Percentiles rank a stretch among this genome's conserved stretches.
These are phyloP conservation scores for Asclepias syriaca DNA, from an alignment of 257 asterid genomes.

Conservation along the genomic window DNA sequence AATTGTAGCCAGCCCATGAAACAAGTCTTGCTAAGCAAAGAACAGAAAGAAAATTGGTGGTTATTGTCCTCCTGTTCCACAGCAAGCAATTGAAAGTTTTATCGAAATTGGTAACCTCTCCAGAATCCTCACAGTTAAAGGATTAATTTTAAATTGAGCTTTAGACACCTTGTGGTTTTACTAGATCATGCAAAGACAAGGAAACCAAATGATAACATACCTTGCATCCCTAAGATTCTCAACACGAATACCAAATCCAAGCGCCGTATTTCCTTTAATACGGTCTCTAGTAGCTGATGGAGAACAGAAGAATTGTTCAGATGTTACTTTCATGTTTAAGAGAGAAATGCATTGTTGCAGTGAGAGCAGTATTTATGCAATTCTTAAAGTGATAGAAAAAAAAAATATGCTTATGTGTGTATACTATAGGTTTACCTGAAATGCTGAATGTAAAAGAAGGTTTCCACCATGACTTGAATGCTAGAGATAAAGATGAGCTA, in stretches of 20 bases:
- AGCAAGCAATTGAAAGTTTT: neutral
- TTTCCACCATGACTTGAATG: slow-evolving; percentile 98
- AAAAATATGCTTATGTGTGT: neutral
- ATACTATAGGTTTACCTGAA: slow-evolving; percentile 44
- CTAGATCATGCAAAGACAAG: slow-evolving; percentile 1
- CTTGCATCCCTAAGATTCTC: slow-evolving; percentile 86
- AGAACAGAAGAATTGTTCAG: slow-evolving; percentile 20
- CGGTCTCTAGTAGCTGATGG: slow-evolving; percentile 73
- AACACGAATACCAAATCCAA: slow-evolving; percentile 68
- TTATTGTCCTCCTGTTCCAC: neutral
- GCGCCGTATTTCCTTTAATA: slow-evolving; percentile 48
- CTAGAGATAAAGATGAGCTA: slow-evolving; percentile 73
- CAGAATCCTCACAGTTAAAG: neutral
- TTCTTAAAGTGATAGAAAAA: neutral
- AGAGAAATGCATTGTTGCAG: neutral
- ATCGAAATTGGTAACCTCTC: neutral
- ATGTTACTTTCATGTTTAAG: neutral
- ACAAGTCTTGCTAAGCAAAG: neutral
- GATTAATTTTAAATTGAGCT: neutral
- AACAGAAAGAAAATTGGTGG: neutral
- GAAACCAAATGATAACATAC: slow-evolving; percentile 27
- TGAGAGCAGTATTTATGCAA: neutral
- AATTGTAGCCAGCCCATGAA: neutral
- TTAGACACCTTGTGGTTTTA: slow-evolving; percentile 4
- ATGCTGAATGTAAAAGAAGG: slow-evolving; percentile 79